These are phyloP conservation scores for Morella rubra DNA, from an alignment of 306 rosid species.

Conservation along the genomic window DNA sequence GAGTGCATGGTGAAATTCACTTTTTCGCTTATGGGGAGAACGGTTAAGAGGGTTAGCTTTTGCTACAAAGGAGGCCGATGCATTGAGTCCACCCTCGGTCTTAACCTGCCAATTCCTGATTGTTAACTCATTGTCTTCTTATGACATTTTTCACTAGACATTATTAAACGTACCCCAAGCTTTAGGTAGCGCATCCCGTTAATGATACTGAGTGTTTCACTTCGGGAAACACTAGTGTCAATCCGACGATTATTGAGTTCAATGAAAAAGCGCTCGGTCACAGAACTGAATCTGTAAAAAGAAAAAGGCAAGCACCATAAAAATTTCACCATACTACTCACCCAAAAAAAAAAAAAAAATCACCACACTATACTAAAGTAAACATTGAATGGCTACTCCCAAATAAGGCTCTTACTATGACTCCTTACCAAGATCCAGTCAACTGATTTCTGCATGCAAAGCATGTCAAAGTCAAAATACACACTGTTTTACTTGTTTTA, in stretches of 20 bases:
- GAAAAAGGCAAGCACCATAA: conserved; percentile 27
- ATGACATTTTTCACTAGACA: conserved; percentile 28
- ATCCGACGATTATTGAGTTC: conserved; percentile 91
- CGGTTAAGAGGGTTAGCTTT: conserved; percentile 99
- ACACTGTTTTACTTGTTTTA: not conserved
- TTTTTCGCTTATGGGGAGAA: conserved; percentile 91
- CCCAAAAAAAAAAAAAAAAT: too few relatives aligned
- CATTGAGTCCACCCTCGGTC: conserved; percentile 97
- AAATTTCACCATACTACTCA: too few relatives aligned
- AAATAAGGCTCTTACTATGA: conserved; percentile 14
- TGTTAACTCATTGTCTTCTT: conserved; percentile 33
- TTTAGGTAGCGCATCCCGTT: conserved; percentile 99
- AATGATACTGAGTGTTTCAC: conserved; percentile 94
- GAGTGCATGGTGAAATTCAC: conserved; percentile 95
- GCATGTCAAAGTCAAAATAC: not conserved
- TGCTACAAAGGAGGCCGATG: conserved; percentile 98
- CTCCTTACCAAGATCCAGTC: conserved; percentile 6
- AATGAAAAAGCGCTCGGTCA: conserved; percentile 98
- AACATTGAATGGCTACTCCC: conserved; percentile 1
- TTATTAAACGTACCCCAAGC: conserved; percentile 73
- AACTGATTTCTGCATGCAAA: not conserved
- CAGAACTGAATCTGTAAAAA: conserved; percentile 87
- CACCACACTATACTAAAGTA: not conserved
- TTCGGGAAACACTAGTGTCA: conserved; percentile 86
- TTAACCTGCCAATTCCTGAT: conserved; percentile 68